phyloP scores from a whole-genome alignment of 2,329 filamentous ascomycete species.

The Fusarium chuoi region DNA sequence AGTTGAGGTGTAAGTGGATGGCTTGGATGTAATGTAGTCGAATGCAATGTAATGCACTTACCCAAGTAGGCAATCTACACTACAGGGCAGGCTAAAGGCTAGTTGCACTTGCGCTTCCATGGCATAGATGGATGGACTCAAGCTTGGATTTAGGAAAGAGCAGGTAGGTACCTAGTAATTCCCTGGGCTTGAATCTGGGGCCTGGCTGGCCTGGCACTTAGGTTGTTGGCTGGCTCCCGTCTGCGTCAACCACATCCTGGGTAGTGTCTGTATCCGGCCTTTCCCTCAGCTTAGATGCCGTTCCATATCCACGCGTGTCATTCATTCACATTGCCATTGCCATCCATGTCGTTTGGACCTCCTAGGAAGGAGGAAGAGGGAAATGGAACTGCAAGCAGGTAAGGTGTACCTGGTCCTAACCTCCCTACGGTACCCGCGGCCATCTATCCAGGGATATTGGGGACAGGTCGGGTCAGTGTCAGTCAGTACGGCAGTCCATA shows the following conservation, averaged over 20 bases:
- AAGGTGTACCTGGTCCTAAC: neutral
- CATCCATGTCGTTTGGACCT: conserved; percentile 5
- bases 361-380: neutral
- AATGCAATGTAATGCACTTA: conserved; percentile 1
- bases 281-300: conserved; percentile 5
- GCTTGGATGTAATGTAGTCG: conserved; percentile 14
- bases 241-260: conserved; percentile 4
- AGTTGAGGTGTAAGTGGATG: conserved; percentile 19
- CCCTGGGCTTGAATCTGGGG: neutral
- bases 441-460: neutral
- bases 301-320: neutral
- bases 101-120: conserved; percentile 1
- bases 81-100: conserved; percentile 1
- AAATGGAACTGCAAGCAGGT: neutral
- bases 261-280: conserved; percentile 18
- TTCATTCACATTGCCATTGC: neutral
- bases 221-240: conserved; percentile 13
- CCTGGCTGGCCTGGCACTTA: neutral
- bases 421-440: neutral
- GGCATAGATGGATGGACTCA: neutral
- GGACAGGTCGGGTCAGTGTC: neutral
- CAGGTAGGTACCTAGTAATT: neutral
- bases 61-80: conserved; percentile 1
- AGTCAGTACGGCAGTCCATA: neutral
- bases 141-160: neutral